Evolutionary conservation across 23 red algal genomes (phyloP), one percentile per base, ranked within the genome.

Genomic region (Gracilaria vermiculophylla): DNA sequence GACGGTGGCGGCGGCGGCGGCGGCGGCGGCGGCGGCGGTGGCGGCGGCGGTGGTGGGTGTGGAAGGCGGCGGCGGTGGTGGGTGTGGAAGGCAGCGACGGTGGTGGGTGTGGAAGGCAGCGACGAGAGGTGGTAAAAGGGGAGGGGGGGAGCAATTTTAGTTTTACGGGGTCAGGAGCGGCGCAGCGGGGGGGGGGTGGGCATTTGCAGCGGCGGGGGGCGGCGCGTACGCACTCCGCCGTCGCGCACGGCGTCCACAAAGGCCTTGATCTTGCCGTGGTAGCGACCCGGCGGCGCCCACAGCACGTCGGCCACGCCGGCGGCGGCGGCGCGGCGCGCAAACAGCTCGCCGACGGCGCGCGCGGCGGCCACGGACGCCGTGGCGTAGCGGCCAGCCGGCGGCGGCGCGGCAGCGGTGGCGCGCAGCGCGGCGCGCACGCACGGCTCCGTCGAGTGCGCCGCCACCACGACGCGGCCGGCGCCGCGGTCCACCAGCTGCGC

Each of bases 181-280:
- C n/a, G n/a, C 32, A 69, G 14, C 64, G 32, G 34, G 4, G 36
- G 39, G n/a, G 35, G 40, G 31, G 40, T 15, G 17, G 78, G 76
- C 89, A 83, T 84, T 11, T 82, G 53, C 14, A 34, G 8, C 47
- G 77, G 29, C 20, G 77, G 77, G 33, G 77, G 24, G 72, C 39
- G 40, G 0, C 49, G 3, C 32, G 85, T 79, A 15, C 62, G 0
- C n/a, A 94, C 50, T 25, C 92, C 92, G 28, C 48, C 78, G 33
- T 70, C 61, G 35, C 92, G 43, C 2, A 94, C 62, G 23, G 81
- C 92, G 31, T 94, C 92, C 24, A 89, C 58, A 69, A 94, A 94
- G 16, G 92, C 92, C 53, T 76, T 74, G 55, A 94, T 89, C 76
- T 94, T 94, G 16, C 92, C 92, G 67, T 94, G 92, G 53, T 89